These are phyloP conservation scores for Pelargonium fulgidum DNA, from an alignment of 441 rosid genomes.

Conservation along the genomic window DNA sequence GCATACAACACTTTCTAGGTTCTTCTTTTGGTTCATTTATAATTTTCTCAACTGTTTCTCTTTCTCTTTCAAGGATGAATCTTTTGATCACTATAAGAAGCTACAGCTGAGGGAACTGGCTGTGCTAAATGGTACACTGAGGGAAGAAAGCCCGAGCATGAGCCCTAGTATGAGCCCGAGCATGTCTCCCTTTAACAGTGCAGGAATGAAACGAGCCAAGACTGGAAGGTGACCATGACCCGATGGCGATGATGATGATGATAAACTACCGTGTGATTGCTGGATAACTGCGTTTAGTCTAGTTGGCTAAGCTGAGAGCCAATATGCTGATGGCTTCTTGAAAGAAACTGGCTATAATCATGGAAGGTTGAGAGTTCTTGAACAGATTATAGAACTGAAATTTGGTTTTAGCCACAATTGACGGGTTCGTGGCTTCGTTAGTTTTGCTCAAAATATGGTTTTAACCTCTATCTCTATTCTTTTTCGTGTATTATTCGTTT, in stretches of 20 bases:
- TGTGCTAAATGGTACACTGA: slow-evolving; percentile 67
- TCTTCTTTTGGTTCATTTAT: not conserved
- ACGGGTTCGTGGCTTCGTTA: slow-evolving; percentile 18
- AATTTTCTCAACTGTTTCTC: slow-evolving; percentile 9
- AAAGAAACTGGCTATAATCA: slow-evolving; percentile 16
- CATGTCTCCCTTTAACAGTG: slow-evolving; percentile 77
- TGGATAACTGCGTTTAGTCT: slow-evolving; percentile 11
- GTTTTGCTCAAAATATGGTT: slow-evolving; percentile 24
- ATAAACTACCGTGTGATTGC: not conserved
- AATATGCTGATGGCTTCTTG: slow-evolving; percentile 12
- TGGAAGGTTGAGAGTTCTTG: slow-evolving; percentile 18
- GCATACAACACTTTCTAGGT: slow-evolving; percentile 9
- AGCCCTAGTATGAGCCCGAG: slow-evolving; percentile 87
- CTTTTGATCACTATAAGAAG: slow-evolving; percentile 83
- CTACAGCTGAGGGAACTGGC: slow-evolving; percentile 89
- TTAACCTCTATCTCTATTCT: slow-evolving; percentile 13
- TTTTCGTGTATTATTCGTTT: slow-evolving; percentile 24
- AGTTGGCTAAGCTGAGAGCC: not conserved
- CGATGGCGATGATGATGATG: slow-evolving; percentile 1
- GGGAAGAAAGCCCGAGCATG: slow-evolving; percentile 87
- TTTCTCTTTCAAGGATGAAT: slow-evolving; percentile 59
- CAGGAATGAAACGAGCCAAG: slow-evolving; percentile 85
- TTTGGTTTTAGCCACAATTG: slow-evolving; percentile 7
- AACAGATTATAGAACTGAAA: slow-evolving; percentile 17
- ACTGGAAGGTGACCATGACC: slow-evolving; percentile 47